Base-by-base conservation (phyloP, 1,139 yeast species). In the Sugiyamaella neomexicana region DNA sequence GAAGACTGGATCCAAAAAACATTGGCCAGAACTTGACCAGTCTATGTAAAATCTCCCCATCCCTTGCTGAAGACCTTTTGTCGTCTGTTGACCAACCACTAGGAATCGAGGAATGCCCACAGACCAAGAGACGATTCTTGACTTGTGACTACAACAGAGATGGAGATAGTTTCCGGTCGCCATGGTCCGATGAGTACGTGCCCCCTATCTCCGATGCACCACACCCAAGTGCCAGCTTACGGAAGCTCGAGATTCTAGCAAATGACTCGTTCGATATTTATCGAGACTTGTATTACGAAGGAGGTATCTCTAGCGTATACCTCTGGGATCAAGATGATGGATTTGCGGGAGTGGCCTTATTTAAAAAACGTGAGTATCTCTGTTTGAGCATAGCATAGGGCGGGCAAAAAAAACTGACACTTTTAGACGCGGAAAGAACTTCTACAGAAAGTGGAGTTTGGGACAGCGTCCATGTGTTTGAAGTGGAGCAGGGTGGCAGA, bases 121-220 rank as follows among this genome's bases (percentile, higher is more conserved):
- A 77, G 55, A 70, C 82, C 7, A 87, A 88, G 17, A 86, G 86
- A 69, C 80, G 80, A 58, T 93, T 78, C 69, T 77, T 93, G 59
- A 82, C 93, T 53, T 93, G 99, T 72, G 99, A 93, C 69, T 93
- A 91, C 70, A 93, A 93, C 71, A 79, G 99, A 61, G 99, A 93
- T 66, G 93, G 96, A 5, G 98, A 93, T 70, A 85, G 93, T 32
- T 88, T 80, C 72, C 79, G 98, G 63, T 88, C 96, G 0, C 99
- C 99, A 2, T 91, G 95, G 91, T 80, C 90, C 31, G 89, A 89
- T 67, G 77, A 80, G 60, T 93, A 88, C 71, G 83, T 79, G 60
- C 97, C 97, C 0, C 68, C 81, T 17, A 66, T 73, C n/a, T 72
- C 75, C 12, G 86, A 80, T 36, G 90, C 81, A 1, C 93, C 95